Base-by-base conservation (phyloP, 1,284 basidiomycete species). In the Pseudozyma sp. region DNA sequence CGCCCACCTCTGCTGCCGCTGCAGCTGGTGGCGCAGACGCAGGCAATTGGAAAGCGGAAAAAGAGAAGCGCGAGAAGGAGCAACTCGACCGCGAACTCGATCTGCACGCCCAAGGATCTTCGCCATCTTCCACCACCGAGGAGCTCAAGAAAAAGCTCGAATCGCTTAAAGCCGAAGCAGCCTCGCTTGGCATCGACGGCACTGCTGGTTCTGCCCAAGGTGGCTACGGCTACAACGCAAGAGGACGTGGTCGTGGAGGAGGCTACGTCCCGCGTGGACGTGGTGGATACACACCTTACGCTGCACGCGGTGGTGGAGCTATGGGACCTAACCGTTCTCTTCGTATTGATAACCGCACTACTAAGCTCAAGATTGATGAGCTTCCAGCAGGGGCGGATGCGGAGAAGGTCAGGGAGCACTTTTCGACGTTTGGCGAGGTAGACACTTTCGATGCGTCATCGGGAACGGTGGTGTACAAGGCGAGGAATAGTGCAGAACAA, bases 281-380 rank as follows among this genome's bases (percentile, higher is more conserved):
- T 45, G 88, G 89, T 5, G 92, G 92, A 70, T 89, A 91, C 70
- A 90, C 90, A 1, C 89, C 93, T n/a, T 92, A 89, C 10, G 88
- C 91, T 56, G 91, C 90, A 2, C 80, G 87, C 16, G 88, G 87
- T 12, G 90, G 89, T 4, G 80, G 78, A 19, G 87, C 89, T 40
- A 87, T 89, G 47, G 76, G 59, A 4, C 54, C 81, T 34, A 84
- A 74, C 31, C 75, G 77, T n/a, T 71, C 83, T 76, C 92, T 96
- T 90, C 92, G 92, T 76, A 89, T 97, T 25, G 95, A 97, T 86
- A 95, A 96, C 80, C 90, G 95, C 18, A 92, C 95, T 5, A 93
- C 91, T 86, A 91, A 90, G 82, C 86, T 97, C 35, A 86, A 92
- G 47, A 87, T 97, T 42, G 91, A 92, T 75, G 92, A 91, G 42